A percentile compares a stretch with the other conserved stretches of the same genome.
Conservation (phyloP, 768 basidiomycete species). For the Infundibulicybe gibba region DNA sequence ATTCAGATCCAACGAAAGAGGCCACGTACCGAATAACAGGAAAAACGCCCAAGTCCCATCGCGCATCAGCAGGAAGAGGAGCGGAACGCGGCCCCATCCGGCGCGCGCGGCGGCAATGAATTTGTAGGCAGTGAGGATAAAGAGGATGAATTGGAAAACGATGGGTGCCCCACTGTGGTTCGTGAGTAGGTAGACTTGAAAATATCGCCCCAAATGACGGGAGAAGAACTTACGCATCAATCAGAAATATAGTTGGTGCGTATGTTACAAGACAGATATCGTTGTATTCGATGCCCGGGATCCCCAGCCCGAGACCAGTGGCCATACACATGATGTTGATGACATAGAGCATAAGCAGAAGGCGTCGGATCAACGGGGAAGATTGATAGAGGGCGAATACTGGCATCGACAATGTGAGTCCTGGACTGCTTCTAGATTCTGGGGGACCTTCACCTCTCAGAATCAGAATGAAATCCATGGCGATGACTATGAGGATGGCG, state of each 20-base stretch:
- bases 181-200: background rate
- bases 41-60: slow-evolving; percentile 44
- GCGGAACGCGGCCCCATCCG: slow-evolving; percentile 38
- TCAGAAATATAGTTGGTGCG: slow-evolving; percentile 21
- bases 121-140: slow-evolving; percentile 33
- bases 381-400: slow-evolving; percentile 39
- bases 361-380: slow-evolving; percentile 19
- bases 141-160: slow-evolving; percentile 34
- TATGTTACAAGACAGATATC: slow-evolving; percentile 25
- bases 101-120: slow-evolving; percentile 26
- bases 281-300: slow-evolving; percentile 28
- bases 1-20: background rate
- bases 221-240: slow-evolving; percentile 24
- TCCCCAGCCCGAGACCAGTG: slow-evolving; percentile 21
- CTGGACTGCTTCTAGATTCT: background rate
- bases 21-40: slow-evolving; percentile 30
- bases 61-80: slow-evolving; percentile 36
- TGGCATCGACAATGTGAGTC: slow-evolving; percentile 6
- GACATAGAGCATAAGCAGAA: slow-evolving; percentile 20
- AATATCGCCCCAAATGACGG: background rate
- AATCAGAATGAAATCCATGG: slow-evolving; percentile 36
- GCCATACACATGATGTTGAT: slow-evolving; percentile 27
- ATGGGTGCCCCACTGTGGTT: slow-evolving; percentile 22
- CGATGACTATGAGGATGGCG: slow-evolving; percentile 20
- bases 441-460: slow-evolving; percentile 26